phyloP scores from a whole-genome alignment of 129 eudicot genomes.

The Glebionis coronaria region DNA sequence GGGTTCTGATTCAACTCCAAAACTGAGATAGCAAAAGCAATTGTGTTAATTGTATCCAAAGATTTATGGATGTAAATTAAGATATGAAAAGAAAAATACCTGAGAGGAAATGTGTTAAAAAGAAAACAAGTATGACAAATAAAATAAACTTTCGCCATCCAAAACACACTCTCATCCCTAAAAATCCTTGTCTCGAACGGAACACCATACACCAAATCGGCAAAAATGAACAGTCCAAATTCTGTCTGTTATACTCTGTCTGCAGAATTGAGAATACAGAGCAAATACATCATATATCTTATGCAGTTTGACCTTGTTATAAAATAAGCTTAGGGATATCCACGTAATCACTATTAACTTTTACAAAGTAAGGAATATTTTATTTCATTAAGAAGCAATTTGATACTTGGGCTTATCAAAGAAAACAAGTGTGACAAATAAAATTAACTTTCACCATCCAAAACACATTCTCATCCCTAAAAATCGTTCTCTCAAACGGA shows the following conservation, averaged over 20 bases:
- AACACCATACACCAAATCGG: neutral
- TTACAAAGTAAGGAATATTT: too few species aligned
- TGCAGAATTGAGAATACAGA: constrained; percentile 25
- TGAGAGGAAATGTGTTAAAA: constrained; percentile 57
- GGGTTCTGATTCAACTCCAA: constrained; percentile 54
- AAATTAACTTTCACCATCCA: constrained; percentile 72
- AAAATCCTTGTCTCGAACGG: constrained; percentile 23
- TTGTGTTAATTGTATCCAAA: neutral
- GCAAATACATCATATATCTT: too few species aligned
- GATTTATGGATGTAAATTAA: constrained; percentile 4
- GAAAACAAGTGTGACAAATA: constrained; percentile 61
- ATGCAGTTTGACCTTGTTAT: too few species aligned
- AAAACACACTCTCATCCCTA: constrained; percentile 63
- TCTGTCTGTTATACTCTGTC: constrained; percentile 18
- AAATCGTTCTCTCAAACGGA: constrained; percentile 20
- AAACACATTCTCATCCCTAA: constrained; percentile 64
- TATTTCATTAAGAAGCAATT: too few species aligned
- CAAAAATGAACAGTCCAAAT: neutral
- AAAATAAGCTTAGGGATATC: too few species aligned
- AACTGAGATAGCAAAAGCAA: constrained; percentile 39
- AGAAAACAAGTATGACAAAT: constrained; percentile 57
- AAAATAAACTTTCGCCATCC: constrained; percentile 76
- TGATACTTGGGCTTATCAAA: too few species aligned
- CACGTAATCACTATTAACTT: too few species aligned
- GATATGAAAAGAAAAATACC: constrained; percentile 37